A percentile compares a stretch with the other conserved stretches of the same genome.
These are phyloP conservation scores for Tricholoma saponaceum DNA, from an alignment of 768 basidiomycete species.

Conservation along the genomic window DNA sequence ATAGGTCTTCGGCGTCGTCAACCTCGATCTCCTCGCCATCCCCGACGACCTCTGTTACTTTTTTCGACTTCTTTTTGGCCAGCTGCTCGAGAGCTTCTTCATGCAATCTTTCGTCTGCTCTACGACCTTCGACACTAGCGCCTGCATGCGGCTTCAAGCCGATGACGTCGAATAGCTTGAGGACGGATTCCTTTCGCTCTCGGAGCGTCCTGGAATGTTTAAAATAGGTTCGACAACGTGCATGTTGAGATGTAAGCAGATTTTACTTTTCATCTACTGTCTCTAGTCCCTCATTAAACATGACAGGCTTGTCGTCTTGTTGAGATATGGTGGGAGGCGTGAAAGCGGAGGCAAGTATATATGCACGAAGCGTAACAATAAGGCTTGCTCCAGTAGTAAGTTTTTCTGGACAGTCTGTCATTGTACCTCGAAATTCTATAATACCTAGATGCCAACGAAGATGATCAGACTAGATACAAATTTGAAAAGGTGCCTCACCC, in stretches of 20 bases:
- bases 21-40: slow-evolving; percentile 82
- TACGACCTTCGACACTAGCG: slow-evolving; percentile 30
- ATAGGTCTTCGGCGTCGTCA: slow-evolving; percentile 79
- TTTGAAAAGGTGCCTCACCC: slow-evolving; percentile 32
- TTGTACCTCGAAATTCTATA: slow-evolving; percentile 63
- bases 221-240: background rate
- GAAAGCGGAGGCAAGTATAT: slow-evolving; percentile 69
- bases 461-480: slow-evolving; percentile 1
- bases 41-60: slow-evolving; percentile 65
- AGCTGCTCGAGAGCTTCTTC: slow-evolving; percentile 39
- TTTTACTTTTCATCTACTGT: slow-evolving; percentile 67
- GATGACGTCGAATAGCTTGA: slow-evolving; percentile 69
- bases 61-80: slow-evolving; percentile 35
- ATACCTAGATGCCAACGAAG: slow-evolving; percentile 37
- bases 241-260: background rate
- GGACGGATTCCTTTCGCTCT: slow-evolving; percentile 72
- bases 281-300: slow-evolving; percentile 77
- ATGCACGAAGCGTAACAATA: slow-evolving; percentile 72
- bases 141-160: slow-evolving; percentile 62
- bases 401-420: slow-evolving; percentile 72
- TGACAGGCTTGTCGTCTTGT: slow-evolving; percentile 25
- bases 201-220: slow-evolving; percentile 45
- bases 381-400: slow-evolving; percentile 75
- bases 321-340: slow-evolving; percentile 35
- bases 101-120: slow-evolving; percentile 29